A percentile compares a stretch with the other conserved stretches of the same genome.
phyloP scores from a whole-genome alignment of 257 asterid genomes.

The Coffea eugenioides region DNA sequence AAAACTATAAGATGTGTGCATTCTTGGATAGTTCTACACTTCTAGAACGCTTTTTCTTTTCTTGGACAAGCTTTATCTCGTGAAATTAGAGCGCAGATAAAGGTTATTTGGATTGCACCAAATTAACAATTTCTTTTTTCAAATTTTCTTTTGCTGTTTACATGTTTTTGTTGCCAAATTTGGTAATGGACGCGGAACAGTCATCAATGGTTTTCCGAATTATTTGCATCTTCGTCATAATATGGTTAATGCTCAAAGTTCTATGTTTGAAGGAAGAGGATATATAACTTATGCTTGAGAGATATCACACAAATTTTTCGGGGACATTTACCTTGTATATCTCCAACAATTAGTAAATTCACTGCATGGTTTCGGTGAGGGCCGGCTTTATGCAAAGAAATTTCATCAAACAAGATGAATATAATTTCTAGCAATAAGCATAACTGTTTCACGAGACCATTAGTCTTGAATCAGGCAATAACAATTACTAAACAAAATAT shows the following conservation, averaged over 20 bases:
- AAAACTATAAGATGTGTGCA: too few relatives aligned
- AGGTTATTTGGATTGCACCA: not conserved
- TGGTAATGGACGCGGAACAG: not conserved
- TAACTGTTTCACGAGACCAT: not conserved
- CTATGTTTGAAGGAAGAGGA: too few relatives aligned
- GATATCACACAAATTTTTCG: too few relatives aligned
- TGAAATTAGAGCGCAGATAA: not conserved
- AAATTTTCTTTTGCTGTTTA: not conserved
- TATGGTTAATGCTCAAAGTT: too few relatives aligned
- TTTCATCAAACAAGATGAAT: not conserved
- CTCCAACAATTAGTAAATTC: not conserved
- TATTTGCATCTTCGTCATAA: not conserved
- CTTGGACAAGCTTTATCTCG: not conserved
- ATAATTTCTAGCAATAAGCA: not conserved
- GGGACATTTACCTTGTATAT: too few relatives aligned
- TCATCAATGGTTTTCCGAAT: not conserved
- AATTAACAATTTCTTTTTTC: not conserved
- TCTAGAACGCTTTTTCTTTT: too few relatives aligned
- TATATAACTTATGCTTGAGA: too few relatives aligned
- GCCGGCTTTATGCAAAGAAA: not conserved
- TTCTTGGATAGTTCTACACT: not conserved
- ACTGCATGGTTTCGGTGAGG: not conserved
- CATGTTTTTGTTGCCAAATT: not conserved
- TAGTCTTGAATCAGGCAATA: not conserved
- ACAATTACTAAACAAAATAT: too few relatives aligned